Evolutionary conservation across 2,329 filamentous ascomycete genomes (phyloP).

Genomic region (Aspergillus floridensis): DNA sequence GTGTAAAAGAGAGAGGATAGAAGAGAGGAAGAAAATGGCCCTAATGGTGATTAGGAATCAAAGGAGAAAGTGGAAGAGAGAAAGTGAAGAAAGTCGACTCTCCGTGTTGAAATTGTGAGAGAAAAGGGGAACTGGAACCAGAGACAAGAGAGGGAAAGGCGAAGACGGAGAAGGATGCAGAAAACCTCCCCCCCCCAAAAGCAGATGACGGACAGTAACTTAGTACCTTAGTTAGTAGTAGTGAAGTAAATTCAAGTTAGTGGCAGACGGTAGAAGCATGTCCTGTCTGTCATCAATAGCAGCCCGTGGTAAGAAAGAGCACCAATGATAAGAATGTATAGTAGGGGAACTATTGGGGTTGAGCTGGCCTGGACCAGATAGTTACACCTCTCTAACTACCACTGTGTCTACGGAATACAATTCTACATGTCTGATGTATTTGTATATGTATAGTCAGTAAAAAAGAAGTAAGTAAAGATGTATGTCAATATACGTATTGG

Average conservation of each 20-base stretch:
- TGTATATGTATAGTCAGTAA: neutral
- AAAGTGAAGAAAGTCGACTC: neutral
- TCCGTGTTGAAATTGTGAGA: neutral
- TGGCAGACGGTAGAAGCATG: neutral
- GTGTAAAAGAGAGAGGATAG: constrained; percentile 5
- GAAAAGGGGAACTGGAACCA: neutral
- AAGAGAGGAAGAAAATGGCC: neutral
- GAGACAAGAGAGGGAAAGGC: constrained; percentile 1
- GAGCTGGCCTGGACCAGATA: neutral
- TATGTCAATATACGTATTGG: neutral
- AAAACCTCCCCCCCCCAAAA: neutral
- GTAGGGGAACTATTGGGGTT: neutral
- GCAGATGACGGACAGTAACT: constrained; percentile 2
- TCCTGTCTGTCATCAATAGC: neutral
- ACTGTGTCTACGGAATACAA: neutral
- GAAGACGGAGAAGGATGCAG: neutral
- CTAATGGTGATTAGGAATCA: neutral
- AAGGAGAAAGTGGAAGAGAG: neutral
- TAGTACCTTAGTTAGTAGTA: neutral
- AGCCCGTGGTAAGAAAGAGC: constrained; percentile 3
- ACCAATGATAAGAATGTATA: constrained; percentile 8
- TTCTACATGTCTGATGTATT: neutral
- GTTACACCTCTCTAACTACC: neutral
- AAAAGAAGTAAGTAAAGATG: too few species aligned
- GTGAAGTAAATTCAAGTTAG: neutral